Evolutionary conservation across 768 basidiomycete species (phyloP), one percentile per base, ranked within the genome.

Genomic region (Suillus brevipes): DNA sequence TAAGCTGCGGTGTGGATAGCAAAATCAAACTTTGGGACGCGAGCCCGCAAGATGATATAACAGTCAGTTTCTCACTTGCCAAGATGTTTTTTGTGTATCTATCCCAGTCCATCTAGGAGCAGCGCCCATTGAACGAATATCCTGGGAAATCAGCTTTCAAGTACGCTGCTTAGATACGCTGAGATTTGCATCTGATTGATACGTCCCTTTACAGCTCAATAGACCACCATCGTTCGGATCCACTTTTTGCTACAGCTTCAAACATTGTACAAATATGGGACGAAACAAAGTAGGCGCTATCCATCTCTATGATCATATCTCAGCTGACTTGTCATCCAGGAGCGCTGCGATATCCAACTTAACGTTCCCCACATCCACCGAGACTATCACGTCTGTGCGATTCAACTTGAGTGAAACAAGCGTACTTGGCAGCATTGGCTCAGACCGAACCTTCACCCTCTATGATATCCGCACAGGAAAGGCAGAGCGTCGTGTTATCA

Each of bases 401-500:
- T 99, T 99, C 82, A 99, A 99, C 75, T 87, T 92, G 71, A 92
- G 92, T 63, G 97, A 99, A 79, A 85, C 93, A 20, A 95, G 93
- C 40, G 91, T 99, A 1, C 85, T 99, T n/a, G 97, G 96, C 3
- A 93, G 92, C 73, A 88, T 95, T 65, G 97, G 97, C 40, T 92
- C 92, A 55, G 97, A 99, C 74, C 85, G 97, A 63, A 96, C 96
- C 37, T 95, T 99, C 77, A 95, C 94, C 2, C 80, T 99, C 40
- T 99, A 99, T 74, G 97, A 99, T 73, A 91, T 99, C 67, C 86
- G 97, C 34, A 98, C 96, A 16, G 95, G 95, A 55, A 98, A 97
- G 79, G 97, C 97, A 1, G 94, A 99, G 74, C 84, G 95, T 34
- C 80, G 95, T 53, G 84, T 96, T 6, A 83, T 97, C 62, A 96